phyloP scores from a whole-genome alignment of 768 basidiomycete species.

The Boletus insuetus region DNA sequence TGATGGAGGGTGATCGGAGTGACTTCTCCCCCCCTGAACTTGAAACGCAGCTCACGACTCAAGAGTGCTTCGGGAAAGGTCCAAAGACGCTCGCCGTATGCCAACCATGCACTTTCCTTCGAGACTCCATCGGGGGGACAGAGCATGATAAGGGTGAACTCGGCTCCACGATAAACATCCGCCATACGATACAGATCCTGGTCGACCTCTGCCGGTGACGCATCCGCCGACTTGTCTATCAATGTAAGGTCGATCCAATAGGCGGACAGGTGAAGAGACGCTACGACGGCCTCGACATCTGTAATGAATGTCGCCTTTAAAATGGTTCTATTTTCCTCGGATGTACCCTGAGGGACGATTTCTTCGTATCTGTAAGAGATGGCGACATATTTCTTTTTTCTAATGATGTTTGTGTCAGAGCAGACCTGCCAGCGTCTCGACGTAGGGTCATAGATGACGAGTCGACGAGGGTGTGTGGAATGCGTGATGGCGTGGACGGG shows the following conservation, averaged over 20 bases:
- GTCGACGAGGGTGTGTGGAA: conserved; percentile 14
- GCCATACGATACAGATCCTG: conserved; percentile 25
- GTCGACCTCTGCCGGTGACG: conserved; percentile 1
- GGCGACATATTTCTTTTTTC: conserved; percentile 14
- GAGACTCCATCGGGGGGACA: neutral
- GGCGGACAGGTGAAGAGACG: conserved; percentile 9
- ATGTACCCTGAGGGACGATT: neutral
- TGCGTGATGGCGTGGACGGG: conserved; percentile 8
- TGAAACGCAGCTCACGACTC: conserved; percentile 19
- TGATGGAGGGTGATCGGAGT: conserved; percentile 20
- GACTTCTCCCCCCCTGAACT: conserved; percentile 11
- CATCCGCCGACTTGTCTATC: neutral
- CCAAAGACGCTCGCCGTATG: conserved; percentile 25
- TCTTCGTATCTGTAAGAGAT: conserved; percentile 19
- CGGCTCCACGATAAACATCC: conserved; percentile 19
- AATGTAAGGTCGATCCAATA: conserved; percentile 24
- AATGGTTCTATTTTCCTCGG: neutral
- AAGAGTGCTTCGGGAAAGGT: conserved; percentile 23
- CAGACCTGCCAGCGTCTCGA: conserved; percentile 1
- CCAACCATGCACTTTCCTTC: conserved; percentile 10
- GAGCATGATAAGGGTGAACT: conserved; percentile 26
- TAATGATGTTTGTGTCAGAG: neutral
- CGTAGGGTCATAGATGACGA: conserved; percentile 9
- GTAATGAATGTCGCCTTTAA: neutral
- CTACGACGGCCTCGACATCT: neutral